Conservation (phyloP, 2,329 filamentous ascomycete species). For the Chaetomiaceae sp. region DNA sequence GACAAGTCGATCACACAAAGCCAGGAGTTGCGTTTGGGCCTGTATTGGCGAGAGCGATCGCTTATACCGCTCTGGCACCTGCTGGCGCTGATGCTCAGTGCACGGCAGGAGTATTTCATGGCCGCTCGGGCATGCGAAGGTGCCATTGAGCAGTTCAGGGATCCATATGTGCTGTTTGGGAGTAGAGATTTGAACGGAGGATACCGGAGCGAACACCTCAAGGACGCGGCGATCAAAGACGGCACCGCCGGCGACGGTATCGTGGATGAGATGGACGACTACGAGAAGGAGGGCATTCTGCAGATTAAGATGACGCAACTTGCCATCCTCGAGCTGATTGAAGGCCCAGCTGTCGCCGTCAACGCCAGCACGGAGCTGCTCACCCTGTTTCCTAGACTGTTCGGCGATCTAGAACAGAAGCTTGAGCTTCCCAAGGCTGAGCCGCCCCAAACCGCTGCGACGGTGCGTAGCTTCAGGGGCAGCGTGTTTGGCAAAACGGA, state of each 20-base stretch:
- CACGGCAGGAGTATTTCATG: slow-evolving; percentile 76
- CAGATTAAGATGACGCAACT: slow-evolving; percentile 96
- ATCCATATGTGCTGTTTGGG: slow-evolving; percentile 66
- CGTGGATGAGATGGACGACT: slow-evolving; percentile 75
- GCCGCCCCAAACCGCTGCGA: slow-evolving; percentile 67
- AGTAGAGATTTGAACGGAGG: slow-evolving; percentile 43
- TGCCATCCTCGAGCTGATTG: slow-evolving; percentile 73
- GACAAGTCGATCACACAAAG: slow-evolving; percentile 46
- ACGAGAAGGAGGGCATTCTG: slow-evolving; percentile 82
- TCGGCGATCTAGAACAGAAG: slow-evolving; percentile 57
- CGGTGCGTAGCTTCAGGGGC: slow-evolving; percentile 63
- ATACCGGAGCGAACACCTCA: slow-evolving; percentile 65
- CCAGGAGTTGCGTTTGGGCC: slow-evolving; percentile 42
- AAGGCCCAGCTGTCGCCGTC: slow-evolving; percentile 79
- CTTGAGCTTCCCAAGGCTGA: slow-evolving; percentile 41
- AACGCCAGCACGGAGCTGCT: slow-evolving; percentile 85
- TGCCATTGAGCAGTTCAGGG: slow-evolving; percentile 83
- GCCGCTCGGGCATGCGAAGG: slow-evolving; percentile 82
- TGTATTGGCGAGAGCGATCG: slow-evolving; percentile 59
- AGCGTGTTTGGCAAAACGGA: slow-evolving; percentile 72
- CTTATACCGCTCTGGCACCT: slow-evolving; percentile 87
- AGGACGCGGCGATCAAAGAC: slow-evolving; percentile 44
- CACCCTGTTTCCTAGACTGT: slow-evolving; percentile 74
- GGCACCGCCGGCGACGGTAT: slow-evolving; percentile 44
- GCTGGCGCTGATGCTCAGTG: slow-evolving; percentile 77